phyloP scores from a whole-genome alignment of 2,329 filamentous ascomycete species.

The Phaeosphaeria sp. region DNA sequence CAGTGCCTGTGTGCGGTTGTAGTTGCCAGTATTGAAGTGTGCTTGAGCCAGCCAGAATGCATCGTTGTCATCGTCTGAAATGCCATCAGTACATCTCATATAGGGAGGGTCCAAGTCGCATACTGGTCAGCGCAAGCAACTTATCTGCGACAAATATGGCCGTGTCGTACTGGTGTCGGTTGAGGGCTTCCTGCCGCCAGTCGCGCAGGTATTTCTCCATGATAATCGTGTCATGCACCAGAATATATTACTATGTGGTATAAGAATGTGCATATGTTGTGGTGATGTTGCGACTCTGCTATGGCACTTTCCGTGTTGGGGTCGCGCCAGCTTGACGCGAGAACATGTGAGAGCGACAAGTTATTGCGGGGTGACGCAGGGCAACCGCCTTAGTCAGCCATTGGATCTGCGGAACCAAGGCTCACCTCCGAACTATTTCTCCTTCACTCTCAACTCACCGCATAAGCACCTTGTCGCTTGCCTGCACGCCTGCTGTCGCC shows the following conservation, averaged over 20 bases:
- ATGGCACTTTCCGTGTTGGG: neutral
- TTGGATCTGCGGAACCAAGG: neutral
- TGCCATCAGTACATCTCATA: neutral
- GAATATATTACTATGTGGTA: neutral
- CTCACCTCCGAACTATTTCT: constrained; percentile 7
- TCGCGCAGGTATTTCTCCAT: constrained; percentile 95
- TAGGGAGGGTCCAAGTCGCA: constrained; percentile 29
- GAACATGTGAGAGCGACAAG: constrained; percentile 23
- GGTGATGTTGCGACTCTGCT: neutral
- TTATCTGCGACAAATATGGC: constrained; percentile 98
- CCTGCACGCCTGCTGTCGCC: neutral
- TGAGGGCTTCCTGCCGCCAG: constrained; percentile 94
- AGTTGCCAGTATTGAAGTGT: constrained; percentile 94
- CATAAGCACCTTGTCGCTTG: neutral
- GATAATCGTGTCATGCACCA: constrained; percentile 14
- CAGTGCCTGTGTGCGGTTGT: constrained; percentile 86
- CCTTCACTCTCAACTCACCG: constrained; percentile 3
- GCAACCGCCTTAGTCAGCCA: constrained; percentile 21
- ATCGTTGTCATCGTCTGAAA: constrained; percentile 84
- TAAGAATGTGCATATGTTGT: constrained; percentile 1
- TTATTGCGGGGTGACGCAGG: constrained; percentile 22
- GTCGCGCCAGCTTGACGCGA: constrained; percentile 26
- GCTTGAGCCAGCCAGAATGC: constrained; percentile 98
- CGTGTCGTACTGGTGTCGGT: constrained; percentile 94
- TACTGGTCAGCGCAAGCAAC: constrained; percentile 90